Base-by-base conservation (phyloP, 495 filamentous ascomycete species). In the Penicillium fimorum region DNA sequence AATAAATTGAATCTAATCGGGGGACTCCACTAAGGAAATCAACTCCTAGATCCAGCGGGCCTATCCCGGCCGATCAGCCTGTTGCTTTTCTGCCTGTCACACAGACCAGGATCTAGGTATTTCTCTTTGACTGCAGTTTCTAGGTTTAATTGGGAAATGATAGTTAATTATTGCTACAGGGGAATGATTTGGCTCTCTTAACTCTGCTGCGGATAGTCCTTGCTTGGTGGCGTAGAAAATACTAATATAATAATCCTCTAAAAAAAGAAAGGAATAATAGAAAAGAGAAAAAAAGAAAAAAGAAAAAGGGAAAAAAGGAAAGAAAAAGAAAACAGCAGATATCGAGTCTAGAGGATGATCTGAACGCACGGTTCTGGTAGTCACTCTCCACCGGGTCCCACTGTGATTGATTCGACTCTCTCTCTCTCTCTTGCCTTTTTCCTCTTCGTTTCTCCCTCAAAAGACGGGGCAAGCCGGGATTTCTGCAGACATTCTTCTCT, bases 401-500 rank as follows among this genome's bases (percentile, higher is more conserved):
- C 50, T 52, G 50, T 52, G 50, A 52, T 66, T 67, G 63, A 57
- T 62, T 65, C 61, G 63, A 63, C 55, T 53, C 35, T 54, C 30
- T 51, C 49, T 50, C 32, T 42, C n/a, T 53, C 24, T 22, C 42
- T 15, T 27, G 47, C 47, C 38, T 30, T 41, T 35, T 52, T 49
- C 27, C 37, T 18, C 30, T 50, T 47, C 52, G n/a, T 35, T 51
- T 61, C 41, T 25, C 47, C 37, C 59, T 59, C 59, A 59, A 60
- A 57, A 63, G 55, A 54, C 52, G 52, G 52, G 58, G 60, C 61
- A 57, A 57, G 50, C 61, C 65, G 64, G 68, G 60, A 59, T 68
- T 70, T 68, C 61, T 62, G 65, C 66, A 66, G 63, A 51, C 49
- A 52, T 57, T 70, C 67, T 51, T 63, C 56, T 61, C 43, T 58